Evolutionary conservation across 441 rosid species (phyloP), one percentile per base, ranked within the genome.

Genomic region (Euphorbia schlechtendalii): DNA sequence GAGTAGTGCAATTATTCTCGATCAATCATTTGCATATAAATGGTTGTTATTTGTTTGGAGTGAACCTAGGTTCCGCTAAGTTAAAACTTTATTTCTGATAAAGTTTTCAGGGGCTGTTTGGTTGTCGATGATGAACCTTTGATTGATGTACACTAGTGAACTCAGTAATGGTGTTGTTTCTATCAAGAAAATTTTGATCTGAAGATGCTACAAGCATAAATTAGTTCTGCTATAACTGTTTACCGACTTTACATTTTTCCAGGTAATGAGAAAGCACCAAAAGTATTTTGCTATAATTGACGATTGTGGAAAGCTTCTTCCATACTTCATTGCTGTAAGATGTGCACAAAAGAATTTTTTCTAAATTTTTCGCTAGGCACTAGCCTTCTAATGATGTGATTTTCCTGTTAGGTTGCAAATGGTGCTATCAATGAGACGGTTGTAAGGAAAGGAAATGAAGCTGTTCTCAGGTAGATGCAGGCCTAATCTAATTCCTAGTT

Each of bases 251-350:
- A 77, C 70, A 43, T 67, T 52, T 48, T 62, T 79, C 65, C 85
- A 90, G 97, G 98, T 93, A 64, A 88, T 93, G 98, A 90, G 84
- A 82, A 90, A 93, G 80, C 97, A 92, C 74, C 98, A 92, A 80
- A 92, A 90, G 78, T 92, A 90, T 80, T 86, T 92, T 71, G 83
- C 96, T 49, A 21, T 92, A 53, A 76, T 74, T 41, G 87, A 86
- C 78, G 86, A 76, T 70, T 73, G 56, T 66, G 96, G 97, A 73
- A 74, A 72, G 74, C 83, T 93, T 73, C 74, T 90, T 73, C 99
- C 97, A 58, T 81, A 82, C 76, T 93, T 93, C 78, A 84, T 93
- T 74, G 84, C 96, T 66, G 96, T 93, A 78, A 78, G 86, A 66
- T 76, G 64, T 71, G 56, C 73, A 61, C 66, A 46, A 59, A 54